Base-by-base conservation (phyloP, 805 yeast genomes). In the Kodamaea lidongshanica region DNA sequence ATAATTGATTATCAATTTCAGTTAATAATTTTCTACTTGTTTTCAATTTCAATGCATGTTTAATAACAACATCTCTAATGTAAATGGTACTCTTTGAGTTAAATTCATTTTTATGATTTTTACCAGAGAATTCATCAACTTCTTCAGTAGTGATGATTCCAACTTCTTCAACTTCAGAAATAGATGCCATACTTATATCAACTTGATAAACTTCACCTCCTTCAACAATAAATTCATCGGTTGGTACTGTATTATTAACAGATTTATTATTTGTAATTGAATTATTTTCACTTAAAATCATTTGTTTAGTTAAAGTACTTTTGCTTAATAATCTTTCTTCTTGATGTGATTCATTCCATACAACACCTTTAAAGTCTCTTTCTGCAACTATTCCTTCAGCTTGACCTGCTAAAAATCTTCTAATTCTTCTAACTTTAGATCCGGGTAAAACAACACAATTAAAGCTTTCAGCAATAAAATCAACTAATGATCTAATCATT, bases 331-430 rank as follows among this genome's bases (percentile, higher is more conserved):
- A 62, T 14, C 53, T 50, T 21, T 66, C 65, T 60, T 83, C 94
- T 59, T 82, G 92, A 55, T 82, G 82, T 21, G 78, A 67, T 60
- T 83, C 94, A 32, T 80, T 71, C 94, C 94, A 83, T 16, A 72
- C 81, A 32, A 88, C 94, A 51, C 95, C 96, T 58, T 89, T 88
- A 61, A 82, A 84, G 42, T 85, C 95, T 50, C 78, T 73, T 63
- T 89, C 98, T 21, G 88, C 89, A 41, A 87, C 92, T 33, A 87
- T 66, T 52, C 87, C 92, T 51, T 86, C 94, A 36, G 88, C 79
- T 66, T 92, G 98, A 32, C 98, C 98, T 22, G 95, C 94, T 50
- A 92, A 73, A 48, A 89, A 92, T 52, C 97, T 75, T 65, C 95
- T 75, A 35, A 88, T 71, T 56, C 96, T 74, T 62, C 98, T 80